Base-by-base conservation (phyloP, 2,329 filamentous ascomycete species). In the Ophiostoma sp. region DNA sequence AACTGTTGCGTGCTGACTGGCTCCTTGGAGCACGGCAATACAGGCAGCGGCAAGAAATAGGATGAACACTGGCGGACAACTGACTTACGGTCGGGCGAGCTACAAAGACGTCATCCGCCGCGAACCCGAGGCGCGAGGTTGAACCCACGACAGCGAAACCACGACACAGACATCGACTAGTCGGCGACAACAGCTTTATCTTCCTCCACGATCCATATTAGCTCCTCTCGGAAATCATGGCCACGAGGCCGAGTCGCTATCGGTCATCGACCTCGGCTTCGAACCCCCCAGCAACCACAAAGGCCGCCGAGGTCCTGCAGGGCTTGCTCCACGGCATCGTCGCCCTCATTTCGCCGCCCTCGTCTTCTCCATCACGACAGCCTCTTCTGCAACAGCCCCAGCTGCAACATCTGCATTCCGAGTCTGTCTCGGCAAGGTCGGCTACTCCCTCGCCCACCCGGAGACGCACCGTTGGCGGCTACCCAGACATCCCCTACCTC, bases 211-310 rank as follows among this genome's bases (percentile, higher is more conserved):
- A 39, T 39, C 20, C 44, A 15, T 48, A 48, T 48, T 48, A n/a
- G 5, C 44, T 27, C 23, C 6, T 48, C 6, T n/a, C 13, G 10
- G 10, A 31, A 31, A 64, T 8, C 33, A 75, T 72, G 73, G 72
- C 73, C 72, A 83, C 76, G 76, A 81, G 82, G 73, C 80, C 83
- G 70, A 82, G 86, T 77, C 84, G 87, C 72, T 87, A 88, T 76
- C 86, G 88, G 74, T 88, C 88, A 72, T 89, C 87, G 71, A 90
- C 87, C 60, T 86, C 86, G 72, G 82, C 86, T 72, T 89, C 87
- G 62, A 82, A 80, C 66, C 81, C 85, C 67, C 81, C 83, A 72
- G 78, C 84, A 68, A 84, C 81, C 69, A 86, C 87, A 73, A 88
- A 89, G 79, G 85, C 87, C 52, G 84, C 85, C 73, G 85, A 87